A percentile compares a stretch with the other conserved stretches of the same genome.
Conservation (phyloP, 2,329 filamentous ascomycete species). For the Talaromyces rugulosus region DNA sequence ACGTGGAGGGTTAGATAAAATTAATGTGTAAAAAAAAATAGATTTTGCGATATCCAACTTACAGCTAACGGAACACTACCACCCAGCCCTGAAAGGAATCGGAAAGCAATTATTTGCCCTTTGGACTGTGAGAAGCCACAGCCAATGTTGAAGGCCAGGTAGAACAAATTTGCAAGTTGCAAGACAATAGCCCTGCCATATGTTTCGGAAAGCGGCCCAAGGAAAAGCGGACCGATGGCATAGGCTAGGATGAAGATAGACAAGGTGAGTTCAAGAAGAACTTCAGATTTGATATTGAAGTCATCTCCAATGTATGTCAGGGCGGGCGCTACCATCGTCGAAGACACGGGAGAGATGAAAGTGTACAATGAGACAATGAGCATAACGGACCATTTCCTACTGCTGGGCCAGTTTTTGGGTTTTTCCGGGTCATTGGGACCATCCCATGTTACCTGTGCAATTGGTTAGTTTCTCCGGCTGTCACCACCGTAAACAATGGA, state of each 20-base stretch:
- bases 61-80: constrained; percentile 54
- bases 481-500: neutral
- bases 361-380: neutral
- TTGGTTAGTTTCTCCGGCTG: neutral
- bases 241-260: constrained; percentile 2
- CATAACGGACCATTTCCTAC: neutral
- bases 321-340: constrained; percentile 53
- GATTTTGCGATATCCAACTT: constrained; percentile 15
- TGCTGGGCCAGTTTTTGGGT: neutral
- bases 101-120: constrained; percentile 53
- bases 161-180: neutral
- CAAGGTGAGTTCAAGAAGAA: neutral
- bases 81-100: constrained; percentile 56
- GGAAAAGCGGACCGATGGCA: neutral
- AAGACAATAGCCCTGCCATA: neutral
- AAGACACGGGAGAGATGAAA: constrained; percentile 21
- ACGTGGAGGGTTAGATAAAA: neutral
- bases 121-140: constrained; percentile 40
- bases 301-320: neutral
- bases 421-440: constrained; percentile 4
- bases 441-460: constrained; percentile 1
- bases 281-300: neutral
- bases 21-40: neutral
- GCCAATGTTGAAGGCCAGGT: neutral
- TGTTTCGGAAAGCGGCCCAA: neutral